Evolutionary conservation across 352 stramenopile species (phyloP), one percentile per base, ranked within the genome.

Genomic region (Globisporangium orthogonon): DNA sequence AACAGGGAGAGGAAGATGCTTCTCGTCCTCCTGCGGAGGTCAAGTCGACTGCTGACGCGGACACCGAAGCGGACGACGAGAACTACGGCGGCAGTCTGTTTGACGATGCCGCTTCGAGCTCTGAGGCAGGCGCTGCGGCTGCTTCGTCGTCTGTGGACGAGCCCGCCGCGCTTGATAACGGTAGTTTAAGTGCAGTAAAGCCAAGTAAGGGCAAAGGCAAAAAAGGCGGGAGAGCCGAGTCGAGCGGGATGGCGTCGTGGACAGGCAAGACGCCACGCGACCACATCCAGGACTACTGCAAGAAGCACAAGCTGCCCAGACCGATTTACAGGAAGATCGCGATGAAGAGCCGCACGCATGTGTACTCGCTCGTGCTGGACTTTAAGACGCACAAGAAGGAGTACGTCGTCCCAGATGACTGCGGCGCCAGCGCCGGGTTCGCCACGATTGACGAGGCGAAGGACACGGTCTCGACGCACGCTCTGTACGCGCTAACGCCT

Each of bases 261-360:
- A 91, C 78, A 0, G 81, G 81, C 43, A 93, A 89, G 48, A 96
- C 87, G 3, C 92, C 94, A 3, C 74, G 93, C 35, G 78, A 96
- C 53, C 78, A 94, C 35, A 67, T 98, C 37, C 71, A 97, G 31
- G 86, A 97, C 50, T 73, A 86, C 37, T 97, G 88, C 66, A 80
- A 79, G 45, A 97, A 97, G 60, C 67, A 87, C 61, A 92, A 94
- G 45, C 60, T 91, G 55, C 73, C 77, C 1, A 75, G 73, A 43
- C 89, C 92, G 1, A 78, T 88, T 51, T 98, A 85, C 70, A 87
- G 86, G 56, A 67, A 65, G 66, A 44, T 54, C 13, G 58, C 66
- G 44, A 55, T 31, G 41, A 64, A 52, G 50, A 45, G 57, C 4
- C 63, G 64, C 40, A 62, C 61, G 4, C 71, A 83, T 29, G 61